phyloP scores from a whole-genome alignment of 2,329 filamentous ascomycete genomes.

The Arthroderma sp. region DNA sequence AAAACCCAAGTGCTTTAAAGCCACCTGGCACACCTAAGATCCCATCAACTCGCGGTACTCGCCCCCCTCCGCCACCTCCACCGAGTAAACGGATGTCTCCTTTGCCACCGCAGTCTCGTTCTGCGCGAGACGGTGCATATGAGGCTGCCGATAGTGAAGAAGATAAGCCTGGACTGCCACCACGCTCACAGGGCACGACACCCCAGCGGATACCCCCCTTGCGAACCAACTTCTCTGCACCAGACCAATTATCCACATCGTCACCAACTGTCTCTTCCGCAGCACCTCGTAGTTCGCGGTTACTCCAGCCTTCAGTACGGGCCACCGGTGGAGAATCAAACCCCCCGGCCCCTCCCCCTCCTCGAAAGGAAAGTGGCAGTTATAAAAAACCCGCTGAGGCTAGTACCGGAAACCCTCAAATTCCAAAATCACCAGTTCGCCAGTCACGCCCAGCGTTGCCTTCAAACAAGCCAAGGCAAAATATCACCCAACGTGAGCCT shows the following conservation, averaged over 20 bases:
- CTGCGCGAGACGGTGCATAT: slow-evolving; percentile 27
- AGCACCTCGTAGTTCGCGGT: too few species aligned
- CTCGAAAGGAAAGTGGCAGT: slow-evolving; percentile 14
- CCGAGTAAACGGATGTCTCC: slow-evolving; percentile 13
- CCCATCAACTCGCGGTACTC: slow-evolving; percentile 17
- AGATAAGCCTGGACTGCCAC: slow-evolving; percentile 38
- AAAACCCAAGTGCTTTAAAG: slow-evolving; percentile 12
- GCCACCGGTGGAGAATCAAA: slow-evolving; percentile 6
- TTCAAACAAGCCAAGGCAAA: too few species aligned
- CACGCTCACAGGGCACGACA: slow-evolving; percentile 10
- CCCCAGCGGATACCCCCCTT: neutral
- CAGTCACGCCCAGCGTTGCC: too few species aligned
- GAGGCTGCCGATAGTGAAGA: slow-evolving; percentile 19
- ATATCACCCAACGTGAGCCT: too few species aligned
- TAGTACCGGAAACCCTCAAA: slow-evolving; percentile 8
- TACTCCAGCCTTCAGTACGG: too few species aligned
- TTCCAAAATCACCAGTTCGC: slow-evolving; percentile 14
- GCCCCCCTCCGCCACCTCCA: slow-evolving; percentile 13
- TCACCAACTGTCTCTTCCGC: too few species aligned
- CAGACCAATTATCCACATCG: too few species aligned
- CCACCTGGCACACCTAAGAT: slow-evolving; percentile 18
- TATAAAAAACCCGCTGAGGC: slow-evolving; percentile 10
- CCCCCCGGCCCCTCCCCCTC: slow-evolving; percentile 20
- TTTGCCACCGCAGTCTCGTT: slow-evolving; percentile 13
- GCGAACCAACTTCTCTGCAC: neutral